Evolutionary conservation across 225 moss, liverwort and hornwort genomes (phyloP).

Genomic region (Bryum argenteum): DNA sequence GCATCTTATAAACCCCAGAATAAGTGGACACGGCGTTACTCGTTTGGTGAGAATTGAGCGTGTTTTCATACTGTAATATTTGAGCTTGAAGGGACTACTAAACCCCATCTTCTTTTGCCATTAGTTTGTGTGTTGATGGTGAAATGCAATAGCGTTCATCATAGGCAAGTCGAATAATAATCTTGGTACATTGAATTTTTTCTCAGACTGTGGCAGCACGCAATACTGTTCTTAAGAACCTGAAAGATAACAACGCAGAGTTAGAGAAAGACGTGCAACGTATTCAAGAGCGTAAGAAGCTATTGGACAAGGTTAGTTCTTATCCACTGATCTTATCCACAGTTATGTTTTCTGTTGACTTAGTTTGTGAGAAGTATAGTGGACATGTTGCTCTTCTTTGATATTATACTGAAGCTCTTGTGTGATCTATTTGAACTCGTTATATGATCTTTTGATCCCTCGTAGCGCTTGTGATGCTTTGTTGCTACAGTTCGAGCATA

Average conservation of each 20-base stretch:
- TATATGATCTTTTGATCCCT: background rate
- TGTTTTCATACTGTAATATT: background rate
- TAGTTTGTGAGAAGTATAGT: slow-evolving; percentile 10
- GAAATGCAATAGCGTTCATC: background rate
- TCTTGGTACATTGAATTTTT: slow-evolving; percentile 22
- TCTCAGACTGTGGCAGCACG: slow-evolving; percentile 63
- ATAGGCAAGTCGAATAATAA: slow-evolving; percentile 16
- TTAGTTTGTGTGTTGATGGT: slow-evolving; percentile 10
- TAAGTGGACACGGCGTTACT: slow-evolving; percentile 4
- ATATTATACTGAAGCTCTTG: background rate
- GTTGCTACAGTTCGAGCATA: background rate
- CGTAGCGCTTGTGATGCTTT: slow-evolving; percentile 13
- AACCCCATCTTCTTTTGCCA: slow-evolving; percentile 7
- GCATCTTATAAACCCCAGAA: slow-evolving; percentile 24
- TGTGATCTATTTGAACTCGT: background rate
- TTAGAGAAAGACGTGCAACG: slow-evolving; percentile 88
- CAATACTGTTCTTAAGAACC: slow-evolving; percentile 62
- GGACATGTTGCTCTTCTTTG: background rate
- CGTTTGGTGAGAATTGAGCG: background rate
- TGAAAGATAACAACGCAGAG: slow-evolving; percentile 81
- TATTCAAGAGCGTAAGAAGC: slow-evolving; percentile 70
- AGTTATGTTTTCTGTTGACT: background rate
- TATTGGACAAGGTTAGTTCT: slow-evolving; percentile 68
- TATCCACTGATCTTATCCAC: slow-evolving; percentile 6
- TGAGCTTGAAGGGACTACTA: slow-evolving; percentile 6